phyloP scores from a whole-genome alignment of 805 yeast genomes.

The Teunomyces gatunensis region DNA sequence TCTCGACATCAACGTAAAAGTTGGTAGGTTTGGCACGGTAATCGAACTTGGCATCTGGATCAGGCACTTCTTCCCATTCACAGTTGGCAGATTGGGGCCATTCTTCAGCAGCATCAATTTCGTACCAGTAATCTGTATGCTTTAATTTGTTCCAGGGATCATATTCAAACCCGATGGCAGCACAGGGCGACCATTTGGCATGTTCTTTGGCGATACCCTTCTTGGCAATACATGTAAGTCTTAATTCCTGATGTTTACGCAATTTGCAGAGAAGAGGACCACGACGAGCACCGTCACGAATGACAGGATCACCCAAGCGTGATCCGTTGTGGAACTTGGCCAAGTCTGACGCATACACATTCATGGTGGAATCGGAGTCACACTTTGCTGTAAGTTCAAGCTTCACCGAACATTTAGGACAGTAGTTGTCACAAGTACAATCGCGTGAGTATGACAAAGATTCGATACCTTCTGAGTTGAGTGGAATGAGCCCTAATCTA shows the following conservation, averaged over 20 bases:
- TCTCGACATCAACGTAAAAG: slow-evolving; percentile 87
- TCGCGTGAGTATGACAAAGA: slow-evolving; percentile 85
- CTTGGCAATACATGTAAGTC: slow-evolving; percentile 89
- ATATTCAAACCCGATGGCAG: slow-evolving; percentile 94
- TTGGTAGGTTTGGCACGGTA: slow-evolving; percentile 76
- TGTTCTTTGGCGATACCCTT: slow-evolving; percentile 97
- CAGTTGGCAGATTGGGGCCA: slow-evolving; percentile 92
- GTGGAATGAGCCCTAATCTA: slow-evolving; percentile 88
- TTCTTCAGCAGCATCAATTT: slow-evolving; percentile 79
- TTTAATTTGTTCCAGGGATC: slow-evolving; percentile 98
- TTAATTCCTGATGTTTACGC: slow-evolving; percentile 87
- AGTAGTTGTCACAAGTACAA: slow-evolving; percentile 97
- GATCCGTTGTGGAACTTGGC: slow-evolving; percentile 46
- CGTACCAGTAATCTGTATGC: slow-evolving; percentile 97
- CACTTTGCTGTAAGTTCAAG: slow-evolving; percentile 85
- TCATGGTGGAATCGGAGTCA: slow-evolving; percentile 82
- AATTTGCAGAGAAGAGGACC: slow-evolving; percentile 93
- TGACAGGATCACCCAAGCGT: slow-evolving; percentile 79
- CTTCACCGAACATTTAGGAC: slow-evolving; percentile 91
- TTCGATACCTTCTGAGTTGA: slow-evolving; percentile 81
- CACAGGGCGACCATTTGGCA: slow-evolving; percentile 97
- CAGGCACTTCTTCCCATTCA: slow-evolving; percentile 95
- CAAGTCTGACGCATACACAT: slow-evolving; percentile 80
- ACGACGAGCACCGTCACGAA: slow-evolving; percentile 66
- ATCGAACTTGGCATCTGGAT: slow-evolving; percentile 82